Evolutionary conservation across 192 early-diverging fungal species (phyloP).

Genomic region (Backusella tarrabulga): DNA sequence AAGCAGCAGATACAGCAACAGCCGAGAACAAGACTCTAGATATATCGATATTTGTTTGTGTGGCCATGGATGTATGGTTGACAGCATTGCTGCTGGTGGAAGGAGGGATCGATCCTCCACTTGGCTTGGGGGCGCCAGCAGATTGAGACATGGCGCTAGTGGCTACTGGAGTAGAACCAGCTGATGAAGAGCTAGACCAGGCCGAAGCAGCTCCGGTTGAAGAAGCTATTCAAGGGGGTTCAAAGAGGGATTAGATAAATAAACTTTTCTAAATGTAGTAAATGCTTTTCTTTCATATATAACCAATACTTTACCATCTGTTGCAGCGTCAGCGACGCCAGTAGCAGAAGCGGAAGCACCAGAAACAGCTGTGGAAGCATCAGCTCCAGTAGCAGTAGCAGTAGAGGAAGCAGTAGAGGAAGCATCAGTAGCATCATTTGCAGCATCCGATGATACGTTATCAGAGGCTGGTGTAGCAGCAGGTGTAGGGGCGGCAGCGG

Average conservation of each 20-base stretch:
- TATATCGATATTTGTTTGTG: not conserved
- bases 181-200: not conserved
- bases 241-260: not conserved
- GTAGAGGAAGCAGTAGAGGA: not conserved
- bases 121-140: not conserved
- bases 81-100: not conserved
- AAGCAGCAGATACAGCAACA: not conserved
- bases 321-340: not conserved
- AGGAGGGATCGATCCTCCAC: not conserved
- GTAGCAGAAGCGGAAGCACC: not conserved
- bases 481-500: not conserved
- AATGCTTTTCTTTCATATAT: not conserved
- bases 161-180: not conserved
- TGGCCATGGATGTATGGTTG: constrained; percentile 1
- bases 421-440: not conserved
- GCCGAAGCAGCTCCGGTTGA: not conserved
- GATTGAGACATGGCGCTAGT: not conserved
- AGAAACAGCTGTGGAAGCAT: not conserved
- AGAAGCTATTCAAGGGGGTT: not conserved
- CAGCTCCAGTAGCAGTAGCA: not conserved
- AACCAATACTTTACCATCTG: not conserved
- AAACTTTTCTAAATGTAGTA: not conserved
- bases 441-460: not conserved
- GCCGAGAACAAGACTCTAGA: constrained; percentile 8
- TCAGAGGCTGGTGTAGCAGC: not conserved